Evolutionary conservation across 192 early-diverging fungal species (phyloP).

Genomic region (Chytriomyces confervae): DNA sequence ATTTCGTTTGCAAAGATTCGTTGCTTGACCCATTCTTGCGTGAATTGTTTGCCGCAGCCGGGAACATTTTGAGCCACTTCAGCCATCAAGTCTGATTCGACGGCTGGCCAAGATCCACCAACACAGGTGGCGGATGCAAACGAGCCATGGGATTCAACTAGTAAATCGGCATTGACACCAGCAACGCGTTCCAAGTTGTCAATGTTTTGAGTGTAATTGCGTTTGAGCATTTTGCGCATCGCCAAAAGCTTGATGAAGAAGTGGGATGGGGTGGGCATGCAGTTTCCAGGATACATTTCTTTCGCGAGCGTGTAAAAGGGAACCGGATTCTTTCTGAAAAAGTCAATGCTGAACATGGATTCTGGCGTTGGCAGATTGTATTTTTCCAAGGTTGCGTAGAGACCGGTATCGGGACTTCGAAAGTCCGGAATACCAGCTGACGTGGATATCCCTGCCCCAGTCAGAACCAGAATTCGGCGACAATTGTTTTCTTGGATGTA

Average conservation of each 20-base stretch:
- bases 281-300: conserved; percentile 81
- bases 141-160: conserved; percentile 94
- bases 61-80: conserved; percentile 42
- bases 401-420: conserved; percentile 86
- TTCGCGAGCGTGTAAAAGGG: conserved; percentile 89
- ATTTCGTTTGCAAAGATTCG: conserved; percentile 52
- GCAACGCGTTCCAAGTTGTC: conserved; percentile 91
- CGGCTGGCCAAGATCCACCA: conserved; percentile 38
- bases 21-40: conserved; percentile 23
- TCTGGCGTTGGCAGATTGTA: conserved; percentile 90
- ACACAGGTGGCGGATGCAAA: conserved; percentile 84
- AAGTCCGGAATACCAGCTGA: conserved; percentile 85
- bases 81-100: neutral
- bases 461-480: conserved; percentile 77
- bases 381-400: conserved; percentile 85
- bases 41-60: conserved; percentile 29
- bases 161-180: conserved; percentile 65
- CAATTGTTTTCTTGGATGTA: conserved; percentile 46
- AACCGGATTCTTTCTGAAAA: conserved; percentile 74
- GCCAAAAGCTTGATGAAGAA: conserved; percentile 84
- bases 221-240: conserved; percentile 70
- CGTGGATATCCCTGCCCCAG: conserved; percentile 77
- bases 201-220: conserved; percentile 96
- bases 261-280: conserved; percentile 81
- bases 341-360: conserved; percentile 89